Conservation (phyloP, 1,284 basidiomycete genomes). For the Cryptococcus maquisensis region DNA sequence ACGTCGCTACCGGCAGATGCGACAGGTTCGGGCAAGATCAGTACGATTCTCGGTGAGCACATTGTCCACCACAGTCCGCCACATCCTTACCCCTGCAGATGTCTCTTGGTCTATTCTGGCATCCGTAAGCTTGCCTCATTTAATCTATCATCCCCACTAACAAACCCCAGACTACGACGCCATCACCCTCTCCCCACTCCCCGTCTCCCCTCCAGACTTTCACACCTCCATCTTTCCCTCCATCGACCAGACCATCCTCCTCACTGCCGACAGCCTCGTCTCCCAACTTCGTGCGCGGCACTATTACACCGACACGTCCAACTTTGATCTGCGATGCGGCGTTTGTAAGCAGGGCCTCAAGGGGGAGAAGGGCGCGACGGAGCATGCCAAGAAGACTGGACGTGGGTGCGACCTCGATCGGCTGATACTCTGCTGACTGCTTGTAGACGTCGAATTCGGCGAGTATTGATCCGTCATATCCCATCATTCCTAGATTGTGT, state of each 20-base stretch:
- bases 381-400: constrained; percentile 79
- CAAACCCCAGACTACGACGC: constrained; percentile 69
- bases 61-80: neutral
- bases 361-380: constrained; percentile 85
- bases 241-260: constrained; percentile 57
- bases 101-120: constrained; percentile 78
- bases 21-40: constrained; percentile 68
- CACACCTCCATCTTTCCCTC: constrained; percentile 80
- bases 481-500: no score
- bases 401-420: constrained; percentile 52
- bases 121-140: constrained; percentile 55
- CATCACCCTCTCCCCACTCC: constrained; percentile 69
- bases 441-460: constrained; percentile 61
- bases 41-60: constrained; percentile 43
- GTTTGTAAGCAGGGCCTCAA: constrained; percentile 62
- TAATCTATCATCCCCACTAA: neutral
- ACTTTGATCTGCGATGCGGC: constrained; percentile 69
- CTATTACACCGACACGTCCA: constrained; percentile 84
- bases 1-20: constrained; percentile 85
- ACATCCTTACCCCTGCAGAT: constrained; percentile 21
- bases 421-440: neutral
- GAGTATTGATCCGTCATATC: constrained; percentile 79
- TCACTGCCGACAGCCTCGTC: constrained; percentile 67
- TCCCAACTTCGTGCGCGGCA: constrained; percentile 65
- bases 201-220: constrained; percentile 71